Conservation (phyloP, 2,329 filamentous ascomycete species). For the Clonostachys chloroleuca region DNA sequence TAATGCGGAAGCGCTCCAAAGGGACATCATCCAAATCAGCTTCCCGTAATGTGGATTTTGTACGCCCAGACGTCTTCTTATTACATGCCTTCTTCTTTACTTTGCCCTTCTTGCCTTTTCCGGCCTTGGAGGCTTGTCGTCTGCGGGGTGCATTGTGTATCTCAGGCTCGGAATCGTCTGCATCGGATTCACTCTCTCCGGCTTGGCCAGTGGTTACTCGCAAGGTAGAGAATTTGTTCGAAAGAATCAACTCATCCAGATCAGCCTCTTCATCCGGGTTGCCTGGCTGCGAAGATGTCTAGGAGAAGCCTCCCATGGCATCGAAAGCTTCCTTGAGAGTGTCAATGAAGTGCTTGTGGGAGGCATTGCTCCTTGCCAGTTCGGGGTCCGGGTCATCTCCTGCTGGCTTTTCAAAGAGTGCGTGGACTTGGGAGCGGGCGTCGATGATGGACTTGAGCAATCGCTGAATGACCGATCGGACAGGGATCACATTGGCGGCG, state of each 20-base stretch:
- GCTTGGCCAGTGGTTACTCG: background rate
- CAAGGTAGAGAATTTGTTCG: background rate
- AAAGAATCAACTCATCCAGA: background rate
- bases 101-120: constrained; percentile 17
- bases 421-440: constrained; percentile 19
- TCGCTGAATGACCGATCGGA: constrained; percentile 24
- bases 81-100: constrained; percentile 29
- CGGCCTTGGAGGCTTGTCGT: too few relatives aligned
- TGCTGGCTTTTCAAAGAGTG: constrained; percentile 22
- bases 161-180: background rate
- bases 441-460: constrained; percentile 32
- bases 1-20: constrained; percentile 31
- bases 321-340: background rate
- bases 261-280: background rate
- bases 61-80: constrained; percentile 7
- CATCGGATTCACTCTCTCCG: background rate
- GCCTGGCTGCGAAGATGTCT: background rate
- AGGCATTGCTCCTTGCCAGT: background rate
- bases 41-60: too few relatives aligned
- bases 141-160: constrained; percentile 1
- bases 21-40: constrained; percentile 19
- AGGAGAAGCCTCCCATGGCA: background rate
- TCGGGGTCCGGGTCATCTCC: background rate
- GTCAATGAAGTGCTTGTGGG: background rate
- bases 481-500: constrained; percentile 18